Base-by-base conservation (phyloP, 2,329 filamentous ascomycete genomes). In the Sarocladiaceae sp. region DNA sequence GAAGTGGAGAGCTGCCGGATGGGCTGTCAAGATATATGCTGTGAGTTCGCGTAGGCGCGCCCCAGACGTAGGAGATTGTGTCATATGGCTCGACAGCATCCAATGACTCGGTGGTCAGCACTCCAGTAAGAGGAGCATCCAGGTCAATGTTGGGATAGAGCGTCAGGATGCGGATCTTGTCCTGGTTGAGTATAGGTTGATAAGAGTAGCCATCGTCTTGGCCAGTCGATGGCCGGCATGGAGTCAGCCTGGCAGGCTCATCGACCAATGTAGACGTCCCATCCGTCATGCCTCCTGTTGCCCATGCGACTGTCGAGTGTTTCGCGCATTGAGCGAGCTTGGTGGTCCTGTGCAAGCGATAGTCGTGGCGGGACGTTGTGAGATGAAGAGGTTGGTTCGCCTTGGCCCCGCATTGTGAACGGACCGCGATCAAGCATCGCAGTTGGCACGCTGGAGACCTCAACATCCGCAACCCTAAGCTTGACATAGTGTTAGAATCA, bases 21-120 rank as follows among this genome's bases (percentile, higher is more conserved):
- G n/a, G 10, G 19, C 10, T 26, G 37, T 6, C 4, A 15, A 7
- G 15, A 41, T 29, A 4, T 29, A 41, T n/a, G 15, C n/a, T 16
- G 24, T 41, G 37, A 4, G 37, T 29, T 6, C 37, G 37, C 6
- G 6, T 18, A 16, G 37, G 37, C 9, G 50, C 50, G n/a, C 59
- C 60, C 62, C 62, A 64, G 19, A 61, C 62, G 24, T 65, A 65
- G 3, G 63, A 65, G 42, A 65, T 56, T 20, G 61, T 53, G 23
- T 63, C 60, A 46, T 64, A 65, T 10, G 54, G 55, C 2, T 19
- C 27, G 4, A 44, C 40, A 39, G 23, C 10, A 27, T 56, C 52
- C 12, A 63, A 49, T 18, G 48, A 45, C 44, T 59, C 55, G 7
- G 52, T 34, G 3, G 45, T 44, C 19, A 63, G 54, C 23, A 45